phyloP scores from a whole-genome alignment of 148 eudicot genomes.

The Vaccinium macrocarpon region DNA sequence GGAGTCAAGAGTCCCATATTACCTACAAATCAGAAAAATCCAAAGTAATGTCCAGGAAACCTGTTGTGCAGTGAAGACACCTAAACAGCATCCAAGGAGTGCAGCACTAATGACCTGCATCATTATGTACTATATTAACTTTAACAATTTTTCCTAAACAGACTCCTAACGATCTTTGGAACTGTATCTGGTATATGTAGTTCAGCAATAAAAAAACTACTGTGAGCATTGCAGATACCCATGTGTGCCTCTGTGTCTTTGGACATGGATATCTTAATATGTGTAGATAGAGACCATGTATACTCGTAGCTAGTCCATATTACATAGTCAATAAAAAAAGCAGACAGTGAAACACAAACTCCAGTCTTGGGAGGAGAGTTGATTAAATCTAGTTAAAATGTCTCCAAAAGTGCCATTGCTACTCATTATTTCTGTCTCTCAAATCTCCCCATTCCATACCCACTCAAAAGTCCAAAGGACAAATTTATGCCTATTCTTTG shows the following conservation, averaged over 20 bases:
- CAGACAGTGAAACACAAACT: neutral
- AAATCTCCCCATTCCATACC: neutral
- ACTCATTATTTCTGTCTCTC: neutral
- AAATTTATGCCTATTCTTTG: neutral
- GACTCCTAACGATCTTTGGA: neutral
- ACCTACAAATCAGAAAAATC: neutral
- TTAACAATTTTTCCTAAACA: neutral
- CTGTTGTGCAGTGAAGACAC: neutral
- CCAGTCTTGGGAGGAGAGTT: neutral
- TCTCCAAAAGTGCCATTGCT: neutral
- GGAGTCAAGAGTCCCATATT: neutral
- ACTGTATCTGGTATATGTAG: neutral
- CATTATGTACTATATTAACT: neutral
- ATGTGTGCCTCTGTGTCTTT: neutral
- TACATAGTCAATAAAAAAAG: neutral
- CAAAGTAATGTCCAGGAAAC: neutral
- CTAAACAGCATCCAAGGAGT: neutral
- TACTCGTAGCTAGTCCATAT: neutral
- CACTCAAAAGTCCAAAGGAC: neutral
- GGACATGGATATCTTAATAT: neutral
- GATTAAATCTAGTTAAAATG: neutral
- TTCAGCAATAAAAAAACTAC: neutral
- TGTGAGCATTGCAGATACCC: neutral
- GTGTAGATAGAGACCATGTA: neutral
- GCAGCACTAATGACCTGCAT: neutral